These are phyloP conservation scores for Phytophthora fragariaefolia DNA, from an alignment of 352 stramenopile species.

Conservation along the genomic window DNA sequence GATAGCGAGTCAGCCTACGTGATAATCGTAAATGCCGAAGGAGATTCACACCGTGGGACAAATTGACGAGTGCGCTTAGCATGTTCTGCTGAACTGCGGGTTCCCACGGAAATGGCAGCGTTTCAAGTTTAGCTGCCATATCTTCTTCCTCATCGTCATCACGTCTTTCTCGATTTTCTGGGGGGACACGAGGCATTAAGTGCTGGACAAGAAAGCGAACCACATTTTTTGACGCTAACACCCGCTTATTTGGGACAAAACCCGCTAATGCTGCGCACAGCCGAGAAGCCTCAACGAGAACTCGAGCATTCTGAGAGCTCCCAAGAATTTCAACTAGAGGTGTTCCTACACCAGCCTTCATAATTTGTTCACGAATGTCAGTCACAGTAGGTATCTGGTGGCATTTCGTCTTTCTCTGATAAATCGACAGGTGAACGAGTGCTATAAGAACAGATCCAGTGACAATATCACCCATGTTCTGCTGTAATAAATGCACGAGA, in stretches of 20 bases:
- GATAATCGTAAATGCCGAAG: neutral
- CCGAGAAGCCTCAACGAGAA: slow-evolving; percentile 61
- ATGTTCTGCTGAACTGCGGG: slow-evolving; percentile 51
- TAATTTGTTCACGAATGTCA: slow-evolving; percentile 65
- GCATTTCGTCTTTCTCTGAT: slow-evolving; percentile 37
- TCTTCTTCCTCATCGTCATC: slow-evolving; percentile 28
- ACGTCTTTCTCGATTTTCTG: slow-evolving; percentile 28
- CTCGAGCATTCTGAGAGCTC: slow-evolving; percentile 49
- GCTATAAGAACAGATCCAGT: slow-evolving; percentile 73
- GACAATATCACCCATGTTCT: slow-evolving; percentile 65
- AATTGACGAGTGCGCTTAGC: slow-evolving; percentile 68
- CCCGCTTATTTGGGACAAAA: slow-evolving; percentile 69
- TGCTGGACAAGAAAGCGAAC: slow-evolving; percentile 57
- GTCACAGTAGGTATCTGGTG: slow-evolving; percentile 1
- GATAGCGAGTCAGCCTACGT: neutral
- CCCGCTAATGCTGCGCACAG: slow-evolving; percentile 62
- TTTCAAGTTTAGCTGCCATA: slow-evolving; percentile 38
- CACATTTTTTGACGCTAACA: slow-evolving; percentile 68
- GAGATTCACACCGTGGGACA: slow-evolving; percentile 59
- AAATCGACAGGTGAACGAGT: slow-evolving; percentile 70
- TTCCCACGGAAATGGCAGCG: slow-evolving; percentile 47
- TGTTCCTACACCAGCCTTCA: slow-evolving; percentile 54
- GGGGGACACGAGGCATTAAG: slow-evolving; percentile 41
- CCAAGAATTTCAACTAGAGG: slow-evolving; percentile 66
- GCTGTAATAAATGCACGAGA: slow-evolving; percentile 57